A percentile compares a stretch with the other conserved stretches of the same genome.
Conservation (phyloP, 345 rosid species). For the Alliaria petiolata region DNA sequence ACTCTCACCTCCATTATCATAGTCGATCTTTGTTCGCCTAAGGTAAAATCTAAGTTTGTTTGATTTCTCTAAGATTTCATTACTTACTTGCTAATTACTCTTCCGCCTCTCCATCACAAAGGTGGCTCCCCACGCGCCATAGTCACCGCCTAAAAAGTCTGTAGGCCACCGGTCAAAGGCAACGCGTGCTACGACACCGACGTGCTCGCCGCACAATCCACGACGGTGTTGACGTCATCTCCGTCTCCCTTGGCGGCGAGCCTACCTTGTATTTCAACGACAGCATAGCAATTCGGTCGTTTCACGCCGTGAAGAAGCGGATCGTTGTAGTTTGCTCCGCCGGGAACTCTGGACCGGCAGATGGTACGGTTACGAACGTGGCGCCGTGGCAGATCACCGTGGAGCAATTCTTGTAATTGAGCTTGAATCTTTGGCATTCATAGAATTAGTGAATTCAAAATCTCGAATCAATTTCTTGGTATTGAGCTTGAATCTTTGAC, state of each 20-base stretch:
- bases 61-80: too few relatives aligned
- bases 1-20: too few relatives aligned
- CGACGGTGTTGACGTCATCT: conserved; percentile 74
- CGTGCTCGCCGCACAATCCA: conserved; percentile 67
- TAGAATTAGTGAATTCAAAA: too few relatives aligned
- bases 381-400: conserved; percentile 93
- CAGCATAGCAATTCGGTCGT: conserved; percentile 65
- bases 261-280: conserved; percentile 47
- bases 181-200: conserved; percentile 72
- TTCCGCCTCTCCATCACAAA: too few relatives aligned
- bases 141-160: conserved; percentile 86
- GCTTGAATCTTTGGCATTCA: too few relatives aligned
- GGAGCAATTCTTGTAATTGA: too few relatives aligned
- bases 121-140: conserved; percentile 76
- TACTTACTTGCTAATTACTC: too few relatives aligned
- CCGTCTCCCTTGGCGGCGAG: conserved; percentile 62
- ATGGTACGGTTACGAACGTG: conserved; percentile 53
- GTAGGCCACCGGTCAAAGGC: conserved; percentile 51
- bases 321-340: conserved; percentile 74
- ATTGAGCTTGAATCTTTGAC: not conserved
- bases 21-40: too few relatives aligned
- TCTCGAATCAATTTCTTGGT: not conserved
- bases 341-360: conserved; percentile 79
- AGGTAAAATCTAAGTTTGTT: too few relatives aligned
- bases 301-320: conserved; percentile 58